These are phyloP conservation scores for Blepharisma stoltei DNA, from an alignment of 73 alveolate species.

Conservation along the genomic window DNA sequence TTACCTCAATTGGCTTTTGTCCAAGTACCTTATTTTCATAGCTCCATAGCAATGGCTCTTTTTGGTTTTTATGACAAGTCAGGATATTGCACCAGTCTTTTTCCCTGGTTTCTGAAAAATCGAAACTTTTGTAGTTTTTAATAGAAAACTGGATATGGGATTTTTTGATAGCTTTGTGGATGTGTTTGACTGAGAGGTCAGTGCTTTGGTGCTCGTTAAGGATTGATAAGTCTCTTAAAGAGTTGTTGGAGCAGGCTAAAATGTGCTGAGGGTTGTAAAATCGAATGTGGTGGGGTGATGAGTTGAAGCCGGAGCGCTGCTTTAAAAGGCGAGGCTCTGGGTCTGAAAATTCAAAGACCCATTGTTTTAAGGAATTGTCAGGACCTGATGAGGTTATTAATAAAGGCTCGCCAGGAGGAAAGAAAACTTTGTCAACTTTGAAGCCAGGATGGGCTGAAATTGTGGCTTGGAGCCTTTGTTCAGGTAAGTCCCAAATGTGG, in stretches of 20 bases:
- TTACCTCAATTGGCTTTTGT: slow-evolving; percentile 54
- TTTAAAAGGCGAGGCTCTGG: slow-evolving; percentile 72
- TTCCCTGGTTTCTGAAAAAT: slow-evolving; percentile 78
- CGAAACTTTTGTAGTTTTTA: slow-evolving; percentile 49
- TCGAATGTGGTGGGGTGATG: slow-evolving; percentile 66
- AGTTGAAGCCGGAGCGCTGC: slow-evolving; percentile 77
- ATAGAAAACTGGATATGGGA: slow-evolving; percentile 38
- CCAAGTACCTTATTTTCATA: slow-evolving; percentile 61
- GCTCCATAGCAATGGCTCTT: slow-evolving; percentile 60
- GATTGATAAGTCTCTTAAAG: slow-evolving; percentile 69
- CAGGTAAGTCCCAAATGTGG: slow-evolving; percentile 83
- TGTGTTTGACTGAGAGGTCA: slow-evolving; percentile 49
- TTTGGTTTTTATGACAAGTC: slow-evolving; percentile 58
- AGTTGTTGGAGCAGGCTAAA: slow-evolving; percentile 67
- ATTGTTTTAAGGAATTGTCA: slow-evolving; percentile 87
- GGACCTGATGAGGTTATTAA: slow-evolving; percentile 66
- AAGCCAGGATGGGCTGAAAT: slow-evolving; percentile 64
- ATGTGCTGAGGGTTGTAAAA: slow-evolving; percentile 82
- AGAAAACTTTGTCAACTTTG: slow-evolving; percentile 52
- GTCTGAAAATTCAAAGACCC: slow-evolving; percentile 69
- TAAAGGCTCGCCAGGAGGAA: slow-evolving; percentile 78
- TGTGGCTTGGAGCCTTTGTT: slow-evolving; percentile 68
- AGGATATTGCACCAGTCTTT: slow-evolving; percentile 88
- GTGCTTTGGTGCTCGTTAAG: slow-evolving; percentile 81
- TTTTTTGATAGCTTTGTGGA: slow-evolving; percentile 48